Evolutionary conservation across 2,329 filamentous ascomycete genomes (phyloP), one percentile per base, ranked within the genome.

Genomic region (Aphanoascus verrucosus): DNA sequence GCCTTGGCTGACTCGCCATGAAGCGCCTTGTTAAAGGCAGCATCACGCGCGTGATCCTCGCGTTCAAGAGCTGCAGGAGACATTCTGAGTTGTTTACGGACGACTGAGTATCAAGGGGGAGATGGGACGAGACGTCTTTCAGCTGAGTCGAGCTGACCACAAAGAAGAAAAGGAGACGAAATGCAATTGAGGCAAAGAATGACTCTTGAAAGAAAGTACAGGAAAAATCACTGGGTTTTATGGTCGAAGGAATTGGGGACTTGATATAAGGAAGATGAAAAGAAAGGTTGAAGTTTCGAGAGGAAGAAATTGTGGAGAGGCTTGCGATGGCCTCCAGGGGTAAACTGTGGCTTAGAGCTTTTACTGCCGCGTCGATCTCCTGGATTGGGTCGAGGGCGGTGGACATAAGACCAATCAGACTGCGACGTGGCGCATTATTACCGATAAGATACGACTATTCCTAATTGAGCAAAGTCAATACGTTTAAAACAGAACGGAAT

Each of bases 11-110:
- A 88, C 58, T 79, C 76, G 61, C 80, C 88, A 72, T 96, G 90
- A 76, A 95, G 77, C 61, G 82, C 87, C 74, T 88, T 86, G 78
- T 88, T 90, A 79, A 95, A 95, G 61, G 81, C 85, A 59, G 88
- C 87, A 85, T 95, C 89, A 63, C 89, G 88, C 66, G 73, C 68
- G 70, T 90, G 85, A 69, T 95, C 82, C 74, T 95, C 88, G 65
- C 77, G 74, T 78, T 94, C 88, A 68, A 95, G 84, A 57, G 69
- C 67, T 59, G 68, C 62, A 49, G 77, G 74, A 61, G 77, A 71
- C 78, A 80, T 80, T 58, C 28, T 51, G 45, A 20, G n/a, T 11
- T 17, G 19, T 28, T 32, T 20, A 17, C n/a, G 17, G 35, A n/a
- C 20, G 14, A 14, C 7, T 20, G 12, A n/a, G 8, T 7, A 12